Conservation (phyloP, 495 filamentous ascomycete genomes). For the Aspergillus nidulans region DNA sequence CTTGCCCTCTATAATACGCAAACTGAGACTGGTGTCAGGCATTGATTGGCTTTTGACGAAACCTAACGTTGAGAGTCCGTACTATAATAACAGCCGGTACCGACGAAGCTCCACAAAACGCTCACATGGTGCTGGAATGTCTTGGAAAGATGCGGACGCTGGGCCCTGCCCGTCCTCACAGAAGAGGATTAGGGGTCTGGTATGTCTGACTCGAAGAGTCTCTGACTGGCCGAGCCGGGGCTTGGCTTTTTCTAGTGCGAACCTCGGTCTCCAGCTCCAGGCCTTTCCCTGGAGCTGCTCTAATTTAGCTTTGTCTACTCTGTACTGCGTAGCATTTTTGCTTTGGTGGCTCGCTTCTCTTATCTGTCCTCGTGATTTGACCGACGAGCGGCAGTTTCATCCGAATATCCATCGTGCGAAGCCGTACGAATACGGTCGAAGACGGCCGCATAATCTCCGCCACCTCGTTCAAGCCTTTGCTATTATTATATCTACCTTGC, state of each 20-base stretch:
- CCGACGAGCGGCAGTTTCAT: neutral
- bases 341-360: neutral
- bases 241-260: constrained; percentile 25
- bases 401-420: neutral
- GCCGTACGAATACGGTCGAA: too few relatives aligned
- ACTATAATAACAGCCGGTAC: neutral
- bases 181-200: constrained; percentile 7
- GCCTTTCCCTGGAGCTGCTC: neutral
- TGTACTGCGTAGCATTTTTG: neutral
- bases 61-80: neutral
- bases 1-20: neutral
- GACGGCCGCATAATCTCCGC: neutral
- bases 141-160: constrained; percentile 11
- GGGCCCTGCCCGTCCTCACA: neutral
- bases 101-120: neutral
- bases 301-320: neutral
- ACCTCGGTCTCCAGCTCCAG: too few relatives aligned
- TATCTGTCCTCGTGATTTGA: neutral
- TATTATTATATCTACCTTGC: neutral
- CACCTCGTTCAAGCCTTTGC: neutral
- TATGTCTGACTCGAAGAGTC: constrained; percentile 14
- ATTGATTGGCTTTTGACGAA: constrained; percentile 2
- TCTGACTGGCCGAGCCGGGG: constrained; percentile 14
- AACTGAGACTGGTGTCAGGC: neutral
- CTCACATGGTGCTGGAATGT: constrained; percentile 19